Evolutionary conservation across 306 rosid genomes (phyloP).

Genomic region (Abrus precatorius): DNA sequence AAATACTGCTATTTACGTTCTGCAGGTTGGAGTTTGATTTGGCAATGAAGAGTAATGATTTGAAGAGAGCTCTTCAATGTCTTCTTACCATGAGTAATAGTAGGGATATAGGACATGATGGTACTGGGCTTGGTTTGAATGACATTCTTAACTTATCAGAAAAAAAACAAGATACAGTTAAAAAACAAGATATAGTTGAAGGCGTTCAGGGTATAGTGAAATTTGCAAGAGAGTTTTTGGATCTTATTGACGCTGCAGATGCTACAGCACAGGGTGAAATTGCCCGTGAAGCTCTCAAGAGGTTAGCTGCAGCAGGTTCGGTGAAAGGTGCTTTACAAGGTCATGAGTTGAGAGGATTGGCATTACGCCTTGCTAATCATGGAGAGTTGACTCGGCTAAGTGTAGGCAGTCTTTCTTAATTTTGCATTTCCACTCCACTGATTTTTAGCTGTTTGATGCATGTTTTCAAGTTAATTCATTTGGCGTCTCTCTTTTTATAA

Average conservation of each 20-base stretch:
- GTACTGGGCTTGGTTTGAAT: constrained; percentile 83
- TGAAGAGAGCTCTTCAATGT: constrained; percentile 98
- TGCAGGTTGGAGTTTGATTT: constrained; percentile 96
- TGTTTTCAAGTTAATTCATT: constrained; percentile 32
- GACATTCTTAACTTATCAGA: constrained; percentile 92
- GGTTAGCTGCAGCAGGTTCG: constrained; percentile 95
- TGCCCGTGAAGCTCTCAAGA: constrained; percentile 96
- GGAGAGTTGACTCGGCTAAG: constrained; percentile 94
- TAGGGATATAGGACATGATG: constrained; percentile 86
- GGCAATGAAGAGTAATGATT: constrained; percentile 95
- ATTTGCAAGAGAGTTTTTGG: constrained; percentile 92
- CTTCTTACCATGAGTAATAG: constrained; percentile 99
- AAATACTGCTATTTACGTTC: constrained; percentile 28
- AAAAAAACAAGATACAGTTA: constrained; percentile 75
- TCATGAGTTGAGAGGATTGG: constrained; percentile 87
- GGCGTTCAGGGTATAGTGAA: constrained; percentile 97
- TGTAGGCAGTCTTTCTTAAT: constrained; percentile 62
- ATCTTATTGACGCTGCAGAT: constrained; percentile 99
- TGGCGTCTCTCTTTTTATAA: not conserved
- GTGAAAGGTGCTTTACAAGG: constrained; percentile 97
- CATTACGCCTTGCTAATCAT: constrained; percentile 95
- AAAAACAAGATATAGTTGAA: constrained; percentile 80
- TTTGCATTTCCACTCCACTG: constrained; percentile 38
- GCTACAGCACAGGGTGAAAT: constrained; percentile 98
- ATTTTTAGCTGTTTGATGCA: constrained; percentile 39